These are phyloP conservation scores for Magnolia kwangsiensis DNA, from an alignment of 164 flowering plant genomes.

Conservation along the genomic window DNA sequence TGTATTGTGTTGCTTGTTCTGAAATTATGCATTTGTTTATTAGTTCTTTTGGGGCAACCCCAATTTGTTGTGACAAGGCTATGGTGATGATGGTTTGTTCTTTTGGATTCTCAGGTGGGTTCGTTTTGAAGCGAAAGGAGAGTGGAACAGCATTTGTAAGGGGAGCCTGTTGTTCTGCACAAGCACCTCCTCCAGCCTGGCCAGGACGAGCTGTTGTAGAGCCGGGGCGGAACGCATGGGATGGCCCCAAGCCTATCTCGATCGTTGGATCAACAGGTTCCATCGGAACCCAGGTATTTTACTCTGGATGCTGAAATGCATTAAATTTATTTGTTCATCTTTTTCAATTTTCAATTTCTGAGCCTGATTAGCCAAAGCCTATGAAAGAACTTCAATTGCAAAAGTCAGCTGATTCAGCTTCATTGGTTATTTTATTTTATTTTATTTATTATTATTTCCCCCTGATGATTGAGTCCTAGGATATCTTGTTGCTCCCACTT, in stretches of 20 bases:
- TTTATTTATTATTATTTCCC: too few relatives aligned
- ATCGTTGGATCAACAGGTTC: constrained; percentile 97
- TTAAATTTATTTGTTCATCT: too few relatives aligned
- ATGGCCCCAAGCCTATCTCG: constrained; percentile 91
- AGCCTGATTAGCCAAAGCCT: too few relatives aligned
- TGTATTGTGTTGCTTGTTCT: background rate
- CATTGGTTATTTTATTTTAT: too few relatives aligned
- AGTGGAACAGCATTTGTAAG: constrained; percentile 28
- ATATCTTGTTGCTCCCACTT: too few relatives aligned
- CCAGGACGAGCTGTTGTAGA: constrained; percentile 80
- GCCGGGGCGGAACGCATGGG: constrained; percentile 57
- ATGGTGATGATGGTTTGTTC: background rate
- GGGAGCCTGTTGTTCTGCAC: constrained; percentile 54
- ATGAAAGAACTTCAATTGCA: too few relatives aligned
- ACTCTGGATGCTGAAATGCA: background rate
- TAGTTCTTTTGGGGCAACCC: background rate
- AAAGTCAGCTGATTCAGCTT: too few relatives aligned
- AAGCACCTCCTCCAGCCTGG: constrained; percentile 94
- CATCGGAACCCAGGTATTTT: constrained; percentile 89
- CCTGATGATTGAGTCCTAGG: too few relatives aligned
- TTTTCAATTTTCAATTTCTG: too few relatives aligned
- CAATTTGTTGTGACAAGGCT: background rate
- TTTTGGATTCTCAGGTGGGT: constrained; percentile 33
- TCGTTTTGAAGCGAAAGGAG: constrained; percentile 53
- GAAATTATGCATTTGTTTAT: background rate